Percentiles rank a stretch among this genome's conserved stretches.
Evolutionary conservation across 2,329 filamentous ascomycete genomes (phyloP).

Genomic region (Aspergillus persii): DNA sequence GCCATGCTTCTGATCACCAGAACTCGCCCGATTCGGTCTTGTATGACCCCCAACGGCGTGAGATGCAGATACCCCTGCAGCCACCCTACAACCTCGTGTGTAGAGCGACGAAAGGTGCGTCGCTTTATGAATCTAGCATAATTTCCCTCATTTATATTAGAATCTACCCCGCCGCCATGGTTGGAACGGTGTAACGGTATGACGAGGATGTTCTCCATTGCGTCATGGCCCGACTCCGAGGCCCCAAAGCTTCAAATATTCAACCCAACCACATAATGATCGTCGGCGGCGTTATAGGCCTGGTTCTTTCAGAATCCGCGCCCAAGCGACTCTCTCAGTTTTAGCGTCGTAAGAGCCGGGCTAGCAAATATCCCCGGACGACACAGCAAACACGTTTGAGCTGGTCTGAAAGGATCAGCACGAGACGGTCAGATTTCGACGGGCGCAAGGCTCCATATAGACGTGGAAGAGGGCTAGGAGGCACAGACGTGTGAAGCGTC

Average conservation of each 20-base stretch:
- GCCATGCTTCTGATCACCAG: not conserved
- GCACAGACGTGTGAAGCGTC: constrained; percentile 33
- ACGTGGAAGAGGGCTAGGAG: constrained; percentile 32
- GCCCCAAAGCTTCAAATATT: not conserved
- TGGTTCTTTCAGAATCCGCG: constrained; percentile 44
- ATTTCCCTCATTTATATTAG: no score
- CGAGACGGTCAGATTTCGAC: constrained; percentile 24
- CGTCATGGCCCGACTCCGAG: not conserved
- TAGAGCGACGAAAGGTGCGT: not conserved
- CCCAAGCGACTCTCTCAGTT: constrained; percentile 42
- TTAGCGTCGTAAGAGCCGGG: constrained; percentile 48
- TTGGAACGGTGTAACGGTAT: no score
- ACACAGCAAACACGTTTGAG: constrained; percentile 1
- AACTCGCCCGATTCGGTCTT: not conserved
- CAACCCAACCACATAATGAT: constrained; percentile 38
- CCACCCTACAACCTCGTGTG: not conserved
- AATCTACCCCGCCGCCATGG: not conserved
- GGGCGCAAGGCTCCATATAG: constrained; percentile 14
- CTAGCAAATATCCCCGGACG: constrained; percentile 22
- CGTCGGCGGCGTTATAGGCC: constrained; percentile 54
- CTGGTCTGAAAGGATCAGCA: constrained; percentile 22
- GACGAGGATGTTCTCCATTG: not conserved
- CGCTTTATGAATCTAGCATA: not conserved
- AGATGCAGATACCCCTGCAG: not conserved
- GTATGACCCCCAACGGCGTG: not conserved